Evolutionary conservation across 371 early-diverging fungal species (phyloP), one percentile per base, ranked within the genome.

Genomic region (Lichtheimia corymbifera): DNA sequence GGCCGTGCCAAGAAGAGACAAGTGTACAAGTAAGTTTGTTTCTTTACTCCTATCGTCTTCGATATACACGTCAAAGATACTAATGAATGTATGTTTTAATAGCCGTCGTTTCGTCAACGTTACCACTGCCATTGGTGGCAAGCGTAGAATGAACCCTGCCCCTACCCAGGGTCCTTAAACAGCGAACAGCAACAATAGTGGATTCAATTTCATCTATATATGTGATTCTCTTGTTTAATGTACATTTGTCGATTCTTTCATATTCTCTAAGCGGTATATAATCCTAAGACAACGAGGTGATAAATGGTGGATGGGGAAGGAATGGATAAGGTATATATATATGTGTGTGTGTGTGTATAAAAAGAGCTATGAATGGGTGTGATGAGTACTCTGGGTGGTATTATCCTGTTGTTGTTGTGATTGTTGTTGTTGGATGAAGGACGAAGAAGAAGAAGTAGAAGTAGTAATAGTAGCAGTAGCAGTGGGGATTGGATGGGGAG

Each of bases 1-100:
- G 96, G 99, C 79, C 97, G 99, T 79, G 97, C 98, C 71, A 94
- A 94, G 89, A 98, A 98, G 93, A 90, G 99, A 82, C 87, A 92
- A 66, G 85, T 88, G 68, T 99, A 97, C 92, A 97, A 91, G 86
- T 74, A 60, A 60, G 71, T 52, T 20, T 24, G 50, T 15, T 52
- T 52, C 0, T 27, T 24, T 5, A n/a, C 25, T 22, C 2, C 22
- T 22, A 22, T 22, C 22, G 1, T 22, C 22, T 2, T 22, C n/a
- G n/a, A 18, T 51, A 27, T 22, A 24, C 3, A 27, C 13, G 14
- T 11, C 11, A 41, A 27, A 6, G 22, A 50, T 20, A 6, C 24
- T 49, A 9, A 55, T 41, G 15, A 0, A 28, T 42, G 14, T 12
- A 15, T 49, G 53, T 42, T 58, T 44, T 41, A 50, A 50, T 56